Percentiles rank a stretch among this genome's conserved stretches.
Evolutionary conservation across 768 basidiomycete genomes (phyloP).

Genomic region (Trametes sanguinea): DNA sequence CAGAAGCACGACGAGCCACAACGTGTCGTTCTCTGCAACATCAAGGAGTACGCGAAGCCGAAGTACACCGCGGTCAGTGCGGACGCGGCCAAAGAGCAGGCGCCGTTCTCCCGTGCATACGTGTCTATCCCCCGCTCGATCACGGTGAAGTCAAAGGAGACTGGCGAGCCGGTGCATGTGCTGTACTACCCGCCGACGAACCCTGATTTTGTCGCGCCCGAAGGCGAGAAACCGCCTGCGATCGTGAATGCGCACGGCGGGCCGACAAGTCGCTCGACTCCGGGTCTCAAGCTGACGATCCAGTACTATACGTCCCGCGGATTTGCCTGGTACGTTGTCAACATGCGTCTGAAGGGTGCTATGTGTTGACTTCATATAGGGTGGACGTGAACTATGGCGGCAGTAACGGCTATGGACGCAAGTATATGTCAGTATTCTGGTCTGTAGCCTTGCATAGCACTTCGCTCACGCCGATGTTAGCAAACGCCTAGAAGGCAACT

Average conservation of each 20-base stretch:
- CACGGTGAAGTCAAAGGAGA: constrained; percentile 40
- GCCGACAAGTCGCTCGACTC: constrained; percentile 52
- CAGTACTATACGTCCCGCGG: constrained; percentile 73
- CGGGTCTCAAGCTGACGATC: constrained; percentile 53
- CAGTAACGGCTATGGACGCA: constrained; percentile 70
- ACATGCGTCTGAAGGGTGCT: neutral
- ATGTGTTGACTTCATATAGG: constrained; percentile 38
- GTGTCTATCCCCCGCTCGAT: constrained; percentile 54
- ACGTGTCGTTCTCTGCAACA: constrained; percentile 41
- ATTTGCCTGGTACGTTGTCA: constrained; percentile 62
- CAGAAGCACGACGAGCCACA: constrained; percentile 41
- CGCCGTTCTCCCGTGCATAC: constrained; percentile 32
- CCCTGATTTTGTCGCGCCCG: constrained; percentile 53
- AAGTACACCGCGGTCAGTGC: constrained; percentile 31
- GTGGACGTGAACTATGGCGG: constrained; percentile 80
- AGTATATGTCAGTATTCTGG: constrained; percentile 48
- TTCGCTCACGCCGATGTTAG: constrained; percentile 19
- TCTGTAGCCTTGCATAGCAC: neutral
- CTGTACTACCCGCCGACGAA: constrained; percentile 71
- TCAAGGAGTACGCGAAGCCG: constrained; percentile 26
- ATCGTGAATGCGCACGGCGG: constrained; percentile 72
- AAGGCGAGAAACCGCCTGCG: constrained; percentile 66
- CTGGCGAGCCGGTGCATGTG: constrained; percentile 52
- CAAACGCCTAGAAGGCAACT: constrained; percentile 58
- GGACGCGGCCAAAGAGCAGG: constrained; percentile 25